Percentiles rank a stretch among this genome's conserved stretches.
phyloP scores from a whole-genome alignment of 305 asterid species.

The Andrographis paniculata region DNA sequence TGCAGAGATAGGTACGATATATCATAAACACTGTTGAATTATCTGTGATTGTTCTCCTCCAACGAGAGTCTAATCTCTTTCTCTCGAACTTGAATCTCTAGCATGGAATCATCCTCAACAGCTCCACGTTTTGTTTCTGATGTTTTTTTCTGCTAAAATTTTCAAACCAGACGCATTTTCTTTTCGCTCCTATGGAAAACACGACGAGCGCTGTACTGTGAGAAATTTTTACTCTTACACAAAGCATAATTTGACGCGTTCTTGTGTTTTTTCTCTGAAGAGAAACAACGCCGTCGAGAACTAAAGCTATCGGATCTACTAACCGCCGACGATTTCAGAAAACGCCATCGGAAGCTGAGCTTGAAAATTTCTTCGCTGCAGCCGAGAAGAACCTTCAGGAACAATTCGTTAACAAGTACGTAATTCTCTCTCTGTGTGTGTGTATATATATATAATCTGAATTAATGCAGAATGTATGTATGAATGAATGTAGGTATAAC shows the following conservation, averaged over 20 bases:
- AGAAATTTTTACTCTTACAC: too few species aligned
- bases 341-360: slow-evolving; percentile 49
- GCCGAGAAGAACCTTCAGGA: slow-evolving; percentile 46
- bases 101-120: too few species aligned
- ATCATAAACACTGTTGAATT: not conserved
- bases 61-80: slow-evolving; percentile 18
- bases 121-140: too few species aligned
- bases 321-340: slow-evolving; percentile 11
- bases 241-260: not conserved
- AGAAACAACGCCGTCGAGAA: too few species aligned
- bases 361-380: slow-evolving; percentile 52
- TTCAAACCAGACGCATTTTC: not conserved
- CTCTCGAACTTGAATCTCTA: slow-evolving; percentile 31
- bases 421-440: slow-evolving; percentile 5
- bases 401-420: slow-evolving; percentile 44
- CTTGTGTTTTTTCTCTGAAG: too few species aligned
- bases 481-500: slow-evolving; percentile 51
- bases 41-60: slow-evolving; percentile 8
- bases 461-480: not conserved
- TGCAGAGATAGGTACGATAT: slow-evolving; percentile 18
- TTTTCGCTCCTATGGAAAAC: too few species aligned
- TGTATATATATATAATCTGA: too few species aligned
- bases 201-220: too few species aligned
- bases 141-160: slow-evolving; percentile 16
- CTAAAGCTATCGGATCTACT: too few species aligned